Evolutionary conservation across 257 asterid species (phyloP).

Genomic region (Scutellaria galericulata): DNA sequence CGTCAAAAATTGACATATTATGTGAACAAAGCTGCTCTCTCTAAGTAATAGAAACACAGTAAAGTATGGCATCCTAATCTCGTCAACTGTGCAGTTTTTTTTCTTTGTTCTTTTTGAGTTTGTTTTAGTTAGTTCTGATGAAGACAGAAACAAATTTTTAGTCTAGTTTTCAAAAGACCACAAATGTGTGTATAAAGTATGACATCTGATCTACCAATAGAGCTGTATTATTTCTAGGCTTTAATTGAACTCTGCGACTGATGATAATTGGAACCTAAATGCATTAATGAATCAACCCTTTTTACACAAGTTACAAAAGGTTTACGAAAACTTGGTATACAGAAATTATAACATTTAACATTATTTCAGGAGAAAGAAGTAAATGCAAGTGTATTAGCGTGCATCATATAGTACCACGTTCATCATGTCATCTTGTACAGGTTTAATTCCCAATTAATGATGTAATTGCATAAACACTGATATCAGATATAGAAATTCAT

Average conservation of each 20-base stretch:
- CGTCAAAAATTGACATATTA: constrained; percentile 10
- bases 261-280: not conserved
- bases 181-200: constrained; percentile 7
- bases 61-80: constrained; percentile 2
- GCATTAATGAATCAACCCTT: not conserved
- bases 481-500: not conserved
- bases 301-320: constrained; percentile 18
- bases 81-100: not conserved
- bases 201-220: constrained; percentile 2
- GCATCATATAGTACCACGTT: not conserved
- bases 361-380: constrained; percentile 12
- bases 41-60: constrained; percentile 1
- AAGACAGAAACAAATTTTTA: not conserved
- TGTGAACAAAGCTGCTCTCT: not conserved
- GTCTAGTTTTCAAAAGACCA: not conserved
- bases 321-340: not conserved
- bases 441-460: not conserved
- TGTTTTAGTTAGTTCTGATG: not conserved
- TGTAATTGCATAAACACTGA: constrained; percentile 16
- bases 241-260: constrained; percentile 1
- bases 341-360: constrained; percentile 1
- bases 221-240: not conserved
- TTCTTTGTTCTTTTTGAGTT: not conserved
- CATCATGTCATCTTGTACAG: constrained; percentile 6
- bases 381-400: not conserved